These are phyloP conservation scores for Cucurbita maxima DNA, from an alignment of 306 rosid genomes.

Conservation along the genomic window DNA sequence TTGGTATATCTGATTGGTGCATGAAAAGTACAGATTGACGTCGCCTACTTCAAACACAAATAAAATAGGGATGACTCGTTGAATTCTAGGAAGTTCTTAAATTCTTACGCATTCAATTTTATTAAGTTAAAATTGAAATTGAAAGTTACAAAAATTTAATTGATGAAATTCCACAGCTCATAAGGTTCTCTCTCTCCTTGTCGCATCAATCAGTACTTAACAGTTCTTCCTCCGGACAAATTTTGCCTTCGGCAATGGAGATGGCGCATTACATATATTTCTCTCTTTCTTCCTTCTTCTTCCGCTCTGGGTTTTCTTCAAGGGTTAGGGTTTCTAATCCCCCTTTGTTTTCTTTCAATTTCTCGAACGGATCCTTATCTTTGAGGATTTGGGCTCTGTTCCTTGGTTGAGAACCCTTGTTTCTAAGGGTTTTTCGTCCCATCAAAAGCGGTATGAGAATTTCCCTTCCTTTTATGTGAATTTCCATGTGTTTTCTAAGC, in stretches of 20 bases:
- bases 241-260: not conserved
- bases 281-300: not conserved
- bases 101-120: too few relatives aligned
- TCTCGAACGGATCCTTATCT: not conserved
- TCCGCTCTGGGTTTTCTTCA: not conserved
- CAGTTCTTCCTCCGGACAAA: not conserved
- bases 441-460: not conserved
- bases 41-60: too few relatives aligned
- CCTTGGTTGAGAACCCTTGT: not conserved
- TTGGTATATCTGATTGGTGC: too few relatives aligned
- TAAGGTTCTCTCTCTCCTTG: not conserved
- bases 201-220: not conserved
- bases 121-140: too few relatives aligned
- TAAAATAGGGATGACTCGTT: too few relatives aligned
- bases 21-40: too few relatives aligned
- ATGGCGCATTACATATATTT: not conserved
- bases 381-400: not conserved
- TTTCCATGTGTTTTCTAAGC: not conserved
- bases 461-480: too few relatives aligned
- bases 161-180: too few relatives aligned
- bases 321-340: not conserved
- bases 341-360: not conserved
- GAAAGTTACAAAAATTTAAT: too few relatives aligned
- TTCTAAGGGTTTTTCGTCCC: conserved; percentile 3
- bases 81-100: too few relatives aligned